These are phyloP conservation scores for Chalciporus sphaerocephalus DNA, from an alignment of 768 basidiomycete genomes.

Conservation along the genomic window DNA sequence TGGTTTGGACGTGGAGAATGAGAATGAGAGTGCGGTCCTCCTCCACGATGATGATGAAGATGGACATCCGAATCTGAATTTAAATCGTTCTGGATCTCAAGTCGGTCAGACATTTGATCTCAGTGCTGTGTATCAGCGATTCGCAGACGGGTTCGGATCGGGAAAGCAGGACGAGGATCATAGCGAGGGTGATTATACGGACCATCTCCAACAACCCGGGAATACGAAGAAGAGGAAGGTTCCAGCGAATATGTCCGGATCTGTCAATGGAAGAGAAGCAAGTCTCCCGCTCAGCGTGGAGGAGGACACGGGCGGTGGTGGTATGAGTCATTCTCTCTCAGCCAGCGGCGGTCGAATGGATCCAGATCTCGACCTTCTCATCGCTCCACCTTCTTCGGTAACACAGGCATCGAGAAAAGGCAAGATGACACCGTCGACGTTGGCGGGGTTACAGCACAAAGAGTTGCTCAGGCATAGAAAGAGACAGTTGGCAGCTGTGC, in stretches of 20 bases:
- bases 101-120: slow-evolving; percentile 26
- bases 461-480: slow-evolving; percentile 66
- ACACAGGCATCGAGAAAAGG: slow-evolving; percentile 31
- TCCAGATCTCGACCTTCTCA: slow-evolving; percentile 22
- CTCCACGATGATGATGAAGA: not conserved
- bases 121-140: slow-evolving; percentile 24
- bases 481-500: slow-evolving; percentile 64
- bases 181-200: slow-evolving; percentile 58
- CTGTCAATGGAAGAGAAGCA: slow-evolving; percentile 40
- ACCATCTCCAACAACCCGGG: slow-evolving; percentile 70
- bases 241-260: slow-evolving; percentile 53
- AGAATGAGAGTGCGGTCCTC: not conserved
- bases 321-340: slow-evolving; percentile 19
- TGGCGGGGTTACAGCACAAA: slow-evolving; percentile 72
- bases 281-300: slow-evolving; percentile 41
- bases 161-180: slow-evolving; percentile 47
- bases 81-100: slow-evolving; percentile 15
- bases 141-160: slow-evolving; percentile 23
- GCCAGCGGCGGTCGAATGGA: too few species aligned
- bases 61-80: not conserved
- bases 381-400: slow-evolving; percentile 17
- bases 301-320: slow-evolving; percentile 36
- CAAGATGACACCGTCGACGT: slow-evolving; percentile 54
- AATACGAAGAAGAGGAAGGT: slow-evolving; percentile 90
- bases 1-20: too few species aligned